These are phyloP conservation scores for Gaeumannomyces sp. DNA, from an alignment of 2,329 filamentous ascomycete genomes.

Conservation along the genomic window DNA sequence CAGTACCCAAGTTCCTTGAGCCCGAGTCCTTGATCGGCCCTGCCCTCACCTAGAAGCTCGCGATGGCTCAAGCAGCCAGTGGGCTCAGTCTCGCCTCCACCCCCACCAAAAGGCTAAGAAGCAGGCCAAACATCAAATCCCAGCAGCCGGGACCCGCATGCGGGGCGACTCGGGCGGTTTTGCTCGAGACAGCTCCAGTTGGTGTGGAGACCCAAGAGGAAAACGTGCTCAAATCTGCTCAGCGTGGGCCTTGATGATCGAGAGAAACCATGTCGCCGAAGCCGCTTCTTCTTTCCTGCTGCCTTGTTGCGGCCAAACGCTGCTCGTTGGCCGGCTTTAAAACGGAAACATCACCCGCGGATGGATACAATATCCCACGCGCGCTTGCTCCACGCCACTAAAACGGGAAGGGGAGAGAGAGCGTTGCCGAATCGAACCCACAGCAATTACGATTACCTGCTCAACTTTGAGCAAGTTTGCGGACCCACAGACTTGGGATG, in stretches of 20 bases:
- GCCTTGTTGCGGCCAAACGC: background rate
- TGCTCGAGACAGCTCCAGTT: background rate
- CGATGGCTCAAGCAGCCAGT: too few species aligned
- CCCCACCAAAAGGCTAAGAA: too few species aligned
- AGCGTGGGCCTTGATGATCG: background rate
- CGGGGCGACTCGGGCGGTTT: too few species aligned
- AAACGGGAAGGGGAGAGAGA: too few species aligned
- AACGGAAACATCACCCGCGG: background rate
- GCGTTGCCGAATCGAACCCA: background rate
- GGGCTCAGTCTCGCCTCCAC: too few species aligned
- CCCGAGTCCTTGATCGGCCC: too few species aligned
- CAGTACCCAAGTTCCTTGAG: too few species aligned
- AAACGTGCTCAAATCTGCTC: conserved; percentile 11
- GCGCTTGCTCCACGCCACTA: background rate
- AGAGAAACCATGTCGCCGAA: background rate
- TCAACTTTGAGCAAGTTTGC: background rate
- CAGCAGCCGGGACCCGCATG: background rate
- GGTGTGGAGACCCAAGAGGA: background rate
- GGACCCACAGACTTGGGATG: background rate
- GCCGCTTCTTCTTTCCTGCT: background rate
- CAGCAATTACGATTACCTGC: background rate
- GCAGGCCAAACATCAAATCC: too few species aligned
- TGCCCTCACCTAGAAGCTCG: too few species aligned
- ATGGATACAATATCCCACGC: too few species aligned
- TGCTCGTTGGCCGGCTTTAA: background rate